Evolutionary conservation across 305 asterid species (phyloP).

Genomic region (Solanum hybrid): DNA sequence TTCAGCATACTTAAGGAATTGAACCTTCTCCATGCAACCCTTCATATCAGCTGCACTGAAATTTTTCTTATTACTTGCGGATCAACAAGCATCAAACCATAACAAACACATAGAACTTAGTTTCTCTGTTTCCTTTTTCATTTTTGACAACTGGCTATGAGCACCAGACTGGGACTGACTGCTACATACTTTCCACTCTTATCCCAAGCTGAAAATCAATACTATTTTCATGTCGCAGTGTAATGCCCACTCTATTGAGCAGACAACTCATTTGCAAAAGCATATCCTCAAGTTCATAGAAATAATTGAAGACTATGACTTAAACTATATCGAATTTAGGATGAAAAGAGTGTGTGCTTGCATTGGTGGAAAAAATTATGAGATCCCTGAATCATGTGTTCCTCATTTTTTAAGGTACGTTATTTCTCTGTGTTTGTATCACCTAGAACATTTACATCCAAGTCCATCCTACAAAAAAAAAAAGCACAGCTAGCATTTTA

Average conservation of each 20-base stretch:
- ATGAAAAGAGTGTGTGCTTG: background rate
- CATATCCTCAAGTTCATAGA: background rate
- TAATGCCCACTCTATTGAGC: background rate
- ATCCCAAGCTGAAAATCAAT: background rate
- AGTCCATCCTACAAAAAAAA: background rate
- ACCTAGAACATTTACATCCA: background rate
- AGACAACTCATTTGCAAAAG: background rate
- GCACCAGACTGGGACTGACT: background rate
- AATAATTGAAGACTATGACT: background rate
- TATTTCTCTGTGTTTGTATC: background rate
- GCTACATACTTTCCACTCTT: background rate
- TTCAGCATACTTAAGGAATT: conserved; percentile 67
- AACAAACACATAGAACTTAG: background rate
- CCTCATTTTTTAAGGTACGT: background rate
- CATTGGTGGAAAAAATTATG: background rate
- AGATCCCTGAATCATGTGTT: background rate
- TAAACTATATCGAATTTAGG: background rate
- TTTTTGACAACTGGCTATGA: background rate
- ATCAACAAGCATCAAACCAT: background rate
- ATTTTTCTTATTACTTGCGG: conserved; percentile 25
- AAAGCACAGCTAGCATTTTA: background rate
- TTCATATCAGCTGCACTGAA: conserved; percentile 95
- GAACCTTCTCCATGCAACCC: conserved; percentile 65
- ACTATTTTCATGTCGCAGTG: background rate
- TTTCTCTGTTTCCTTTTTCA: background rate